Evolutionary conservation across 371 early-diverging fungal species (phyloP).

Genomic region (Nematocida homosporus): DNA sequence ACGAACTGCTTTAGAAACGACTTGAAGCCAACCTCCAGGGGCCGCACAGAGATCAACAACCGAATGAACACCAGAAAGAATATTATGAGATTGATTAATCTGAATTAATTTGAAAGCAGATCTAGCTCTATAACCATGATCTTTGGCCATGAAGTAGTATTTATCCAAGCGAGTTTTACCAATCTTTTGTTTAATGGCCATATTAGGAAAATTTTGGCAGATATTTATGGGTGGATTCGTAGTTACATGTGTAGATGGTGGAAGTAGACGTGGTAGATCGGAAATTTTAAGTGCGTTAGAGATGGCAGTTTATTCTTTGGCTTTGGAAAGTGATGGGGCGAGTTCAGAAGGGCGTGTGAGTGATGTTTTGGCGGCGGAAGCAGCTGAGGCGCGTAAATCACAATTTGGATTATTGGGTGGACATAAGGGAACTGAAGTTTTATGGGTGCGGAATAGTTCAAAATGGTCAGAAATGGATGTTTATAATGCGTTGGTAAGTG

Average conservation of each 20-base stretch:
- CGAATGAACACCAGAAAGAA: slow-evolving; percentile 77
- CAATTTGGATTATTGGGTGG: slow-evolving; percentile 37
- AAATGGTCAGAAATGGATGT: slow-evolving; percentile 28
- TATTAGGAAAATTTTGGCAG: slow-evolving; percentile 28
- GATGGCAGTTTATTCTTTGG: slow-evolving; percentile 11
- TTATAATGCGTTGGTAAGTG: slow-evolving; percentile 27
- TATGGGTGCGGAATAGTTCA: slow-evolving; percentile 33
- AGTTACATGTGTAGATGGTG: slow-evolving; percentile 49
- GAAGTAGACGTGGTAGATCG: background rate
- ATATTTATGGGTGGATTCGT: slow-evolving; percentile 46
- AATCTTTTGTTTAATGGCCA: slow-evolving; percentile 56
- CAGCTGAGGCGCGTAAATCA: slow-evolving; percentile 3
- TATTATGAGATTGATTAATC: slow-evolving; percentile 82
- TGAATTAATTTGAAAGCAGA: slow-evolving; percentile 97
- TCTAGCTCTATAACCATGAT: slow-evolving; percentile 98
- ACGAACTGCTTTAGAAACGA: slow-evolving; percentile 74
- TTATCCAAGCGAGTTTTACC: slow-evolving; percentile 92
- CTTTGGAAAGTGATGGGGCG: background rate
- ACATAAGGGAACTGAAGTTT: slow-evolving; percentile 29
- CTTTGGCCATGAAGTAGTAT: slow-evolving; percentile 98
- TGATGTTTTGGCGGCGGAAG: slow-evolving; percentile 20
- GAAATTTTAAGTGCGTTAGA: slow-evolving; percentile 18
- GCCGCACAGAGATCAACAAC: slow-evolving; percentile 97
- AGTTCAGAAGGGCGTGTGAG: background rate
- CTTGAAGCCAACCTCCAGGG: slow-evolving; percentile 97